Evolutionary conservation across 768 basidiomycete species (phyloP), one percentile per base, ranked within the genome.

Genomic region (Gyrodon lividus): DNA sequence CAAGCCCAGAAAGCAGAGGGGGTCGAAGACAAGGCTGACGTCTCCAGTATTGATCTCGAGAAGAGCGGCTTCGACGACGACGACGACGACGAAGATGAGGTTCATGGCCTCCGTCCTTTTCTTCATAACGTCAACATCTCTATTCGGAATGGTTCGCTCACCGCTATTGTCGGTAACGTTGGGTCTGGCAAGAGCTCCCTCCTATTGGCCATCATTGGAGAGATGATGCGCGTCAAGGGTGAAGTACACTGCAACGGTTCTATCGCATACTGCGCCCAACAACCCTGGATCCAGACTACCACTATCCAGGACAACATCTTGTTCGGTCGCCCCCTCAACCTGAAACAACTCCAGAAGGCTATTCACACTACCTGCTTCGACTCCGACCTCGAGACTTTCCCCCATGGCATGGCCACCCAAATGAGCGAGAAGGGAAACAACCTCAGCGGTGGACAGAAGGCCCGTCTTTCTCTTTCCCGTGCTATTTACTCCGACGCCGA

Each of bases 391-490:
- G 66, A 67, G 35, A 57, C 59, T 0, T 63, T 68, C 50, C 63
- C 66, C 3, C 47, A 57, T 33, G 65, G 65, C 20, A 59, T 67
- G 56, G 65, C 64, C 33, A 78, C 77, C 2, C 74, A 78, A 57
- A 69, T 78, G 52, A 77, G 74, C 26, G 77, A 78, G 56, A 77
- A 76, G 53, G 77, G 77, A 30, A 65, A 70, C 41, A 78, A 73
- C 43, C 62, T 58, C 24, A 72, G 69, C 51, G 78, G 78, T 38
- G 78, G 78, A 31, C 78, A 79, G 59, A 79, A 77, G 58, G 78
- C 78, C 6, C 64, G 78, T 30, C 69, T 79, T 22, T 69, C 73
- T 4, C 63, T 78, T 31, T 77, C 77, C 24, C 68, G 77, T 23
- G 77, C 77, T 4, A 64, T 78, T 10, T 78, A 78, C 52, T 71